These are phyloP conservation scores for Ormosia semicastrata DNA, from an alignment of 306 rosid genomes.

Conservation along the genomic window DNA sequence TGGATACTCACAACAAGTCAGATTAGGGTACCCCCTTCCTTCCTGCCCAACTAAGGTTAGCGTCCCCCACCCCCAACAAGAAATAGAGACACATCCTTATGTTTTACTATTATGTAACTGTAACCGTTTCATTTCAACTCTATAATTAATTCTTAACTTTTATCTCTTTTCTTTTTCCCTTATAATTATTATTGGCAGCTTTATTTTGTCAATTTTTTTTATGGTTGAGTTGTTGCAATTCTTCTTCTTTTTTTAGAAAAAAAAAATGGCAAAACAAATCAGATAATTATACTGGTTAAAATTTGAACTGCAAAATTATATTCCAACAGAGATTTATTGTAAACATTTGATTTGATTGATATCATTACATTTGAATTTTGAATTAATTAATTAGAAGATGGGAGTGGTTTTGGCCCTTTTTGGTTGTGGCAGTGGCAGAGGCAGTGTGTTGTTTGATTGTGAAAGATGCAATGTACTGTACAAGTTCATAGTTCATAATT, in stretches of 20 bases:
- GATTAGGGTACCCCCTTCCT: conserved; percentile 19
- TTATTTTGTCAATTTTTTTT: neutral
- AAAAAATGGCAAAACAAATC: neutral
- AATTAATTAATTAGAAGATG: neutral
- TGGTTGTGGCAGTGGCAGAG: neutral
- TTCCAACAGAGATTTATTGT: neutral
- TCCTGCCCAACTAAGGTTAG: neutral
- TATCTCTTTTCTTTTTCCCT: too few species aligned
- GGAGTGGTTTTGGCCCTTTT: neutral
- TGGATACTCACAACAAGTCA: conserved; percentile 41
- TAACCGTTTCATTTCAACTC: too few species aligned
- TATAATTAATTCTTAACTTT: too few species aligned
- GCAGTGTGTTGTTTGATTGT: neutral
- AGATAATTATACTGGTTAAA: neutral
- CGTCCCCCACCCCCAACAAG: too few species aligned
- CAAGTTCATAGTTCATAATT: neutral
- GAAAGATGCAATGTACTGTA: neutral
- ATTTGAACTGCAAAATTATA: neutral
- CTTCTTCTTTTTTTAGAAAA: neutral
- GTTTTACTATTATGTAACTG: neutral
- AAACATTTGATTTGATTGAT: neutral
- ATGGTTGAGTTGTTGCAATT: too few species aligned
- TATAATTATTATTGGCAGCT: too few species aligned
- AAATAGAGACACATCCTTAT: neutral
- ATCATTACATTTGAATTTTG: neutral